These are phyloP conservation scores for Elongisporangium senticosum DNA, from an alignment of 352 stramenopile species.

Conservation along the genomic window DNA sequence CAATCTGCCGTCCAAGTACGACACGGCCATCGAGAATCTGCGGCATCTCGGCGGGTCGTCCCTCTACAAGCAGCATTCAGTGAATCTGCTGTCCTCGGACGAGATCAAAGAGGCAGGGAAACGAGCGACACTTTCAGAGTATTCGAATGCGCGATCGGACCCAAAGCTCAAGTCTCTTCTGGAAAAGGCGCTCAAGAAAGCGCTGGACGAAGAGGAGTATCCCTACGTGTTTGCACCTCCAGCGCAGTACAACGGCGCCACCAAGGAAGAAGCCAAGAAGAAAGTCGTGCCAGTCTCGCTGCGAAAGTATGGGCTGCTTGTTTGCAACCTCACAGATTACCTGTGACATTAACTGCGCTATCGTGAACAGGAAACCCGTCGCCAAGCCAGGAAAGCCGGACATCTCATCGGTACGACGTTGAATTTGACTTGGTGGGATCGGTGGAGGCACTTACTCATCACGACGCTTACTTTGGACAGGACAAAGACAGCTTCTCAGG, in stretches of 20 bases:
- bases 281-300: constrained; percentile 59
- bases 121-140: constrained; percentile 57
- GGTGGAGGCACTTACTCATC: not conserved
- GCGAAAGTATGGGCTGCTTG: constrained; percentile 46
- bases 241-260: constrained; percentile 20
- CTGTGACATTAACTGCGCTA: constrained; percentile 3
- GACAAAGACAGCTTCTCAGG: constrained; percentile 56
- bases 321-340: not conserved
- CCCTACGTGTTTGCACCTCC: constrained; percentile 81
- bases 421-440: not conserved
- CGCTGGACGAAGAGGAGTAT: constrained; percentile 62
- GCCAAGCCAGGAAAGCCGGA: constrained; percentile 21
- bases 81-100: constrained; percentile 41
- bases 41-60: constrained; percentile 35
- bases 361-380: constrained; percentile 24
- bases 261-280: constrained; percentile 36
- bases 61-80: constrained; percentile 68
- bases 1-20: constrained; percentile 65
- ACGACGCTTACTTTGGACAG: constrained; percentile 17
- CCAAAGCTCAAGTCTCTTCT: constrained; percentile 65
- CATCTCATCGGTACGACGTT: constrained; percentile 6
- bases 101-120: constrained; percentile 65
- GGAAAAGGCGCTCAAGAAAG: constrained; percentile 53
- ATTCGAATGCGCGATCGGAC: constrained; percentile 76
- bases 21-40: constrained; percentile 65